Conservation (phyloP, 106 monocot species). For the Dioscorea alata region DNA sequence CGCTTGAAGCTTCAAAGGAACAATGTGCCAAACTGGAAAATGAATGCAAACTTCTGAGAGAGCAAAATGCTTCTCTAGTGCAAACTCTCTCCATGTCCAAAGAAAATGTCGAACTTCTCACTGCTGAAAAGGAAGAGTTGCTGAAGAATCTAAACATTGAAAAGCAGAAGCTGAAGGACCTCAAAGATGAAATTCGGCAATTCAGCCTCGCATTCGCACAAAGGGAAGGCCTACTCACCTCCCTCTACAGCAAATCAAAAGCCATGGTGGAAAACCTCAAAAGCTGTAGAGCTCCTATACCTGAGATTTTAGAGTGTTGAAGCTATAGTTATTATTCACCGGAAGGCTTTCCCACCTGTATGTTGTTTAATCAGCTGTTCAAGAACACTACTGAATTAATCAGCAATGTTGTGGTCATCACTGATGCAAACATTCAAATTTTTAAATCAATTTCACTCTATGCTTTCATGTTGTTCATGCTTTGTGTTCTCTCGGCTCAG, state of each 20-base stretch:
- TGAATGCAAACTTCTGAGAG: slow-evolving; percentile 41
- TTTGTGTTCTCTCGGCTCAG: no score
- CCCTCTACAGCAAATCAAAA: slow-evolving; percentile 67
- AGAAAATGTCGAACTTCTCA: slow-evolving; percentile 26
- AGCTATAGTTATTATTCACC: neutral
- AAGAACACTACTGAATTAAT: no score
- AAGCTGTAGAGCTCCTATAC: slow-evolving; percentile 13
- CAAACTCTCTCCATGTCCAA: slow-evolving; percentile 39
- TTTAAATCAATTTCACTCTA: no score
- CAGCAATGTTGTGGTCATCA: no score
- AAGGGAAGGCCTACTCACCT: slow-evolving; percentile 44
- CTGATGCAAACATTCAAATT: no score
- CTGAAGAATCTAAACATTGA: slow-evolving; percentile 38
- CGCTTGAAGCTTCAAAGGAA: slow-evolving; percentile 32
- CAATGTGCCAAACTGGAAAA: slow-evolving; percentile 33
- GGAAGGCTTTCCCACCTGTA: neutral
- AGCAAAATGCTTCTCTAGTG: slow-evolving; percentile 48
- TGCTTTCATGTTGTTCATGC: no score
- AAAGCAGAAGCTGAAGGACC: slow-evolving; percentile 45
- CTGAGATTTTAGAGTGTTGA: slow-evolving; percentile 15
- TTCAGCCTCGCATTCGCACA: slow-evolving; percentile 59
- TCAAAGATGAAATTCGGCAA: slow-evolving; percentile 50
- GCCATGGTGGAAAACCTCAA: slow-evolving; percentile 57
- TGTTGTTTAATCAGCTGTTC: no score
- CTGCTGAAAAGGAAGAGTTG: slow-evolving; percentile 35